These are phyloP conservation scores for Talaromyces albobiverticillius DNA, from an alignment of 2,329 filamentous ascomycete genomes.

Conservation along the genomic window DNA sequence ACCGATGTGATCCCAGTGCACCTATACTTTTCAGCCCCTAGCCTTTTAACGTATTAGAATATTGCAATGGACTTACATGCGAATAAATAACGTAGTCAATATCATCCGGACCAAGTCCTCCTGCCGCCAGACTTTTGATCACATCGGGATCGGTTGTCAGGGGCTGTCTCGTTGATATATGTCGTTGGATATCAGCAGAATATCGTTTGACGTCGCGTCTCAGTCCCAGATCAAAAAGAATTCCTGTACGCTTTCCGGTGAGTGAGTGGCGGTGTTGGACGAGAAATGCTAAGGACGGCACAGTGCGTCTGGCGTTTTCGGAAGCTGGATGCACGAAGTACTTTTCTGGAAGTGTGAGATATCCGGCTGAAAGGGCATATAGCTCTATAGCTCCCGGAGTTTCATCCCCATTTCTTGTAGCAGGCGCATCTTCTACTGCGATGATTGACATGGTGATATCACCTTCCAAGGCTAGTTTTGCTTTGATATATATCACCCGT, in stretches of 20 bases:
- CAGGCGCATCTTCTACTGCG: neutral
- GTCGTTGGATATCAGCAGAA: conserved; percentile 20
- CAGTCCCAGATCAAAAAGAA: conserved; percentile 31
- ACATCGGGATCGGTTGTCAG: conserved; percentile 24
- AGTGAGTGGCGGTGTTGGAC: conserved; percentile 23
- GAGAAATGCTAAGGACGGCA: conserved; percentile 31
- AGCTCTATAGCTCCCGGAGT: conserved; percentile 27
- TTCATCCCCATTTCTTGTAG: neutral
- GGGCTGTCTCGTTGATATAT: conserved; percentile 24
- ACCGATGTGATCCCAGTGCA: conserved; percentile 45
- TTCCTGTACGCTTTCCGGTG: conserved; percentile 19
- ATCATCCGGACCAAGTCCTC: conserved; percentile 33
- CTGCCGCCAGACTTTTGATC: conserved; percentile 31
- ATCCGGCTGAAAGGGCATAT: conserved; percentile 34
- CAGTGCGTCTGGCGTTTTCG: conserved; percentile 20
- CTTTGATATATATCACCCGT: too few species aligned
- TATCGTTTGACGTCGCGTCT: conserved; percentile 24
- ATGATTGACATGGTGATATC: conserved; percentile 21
- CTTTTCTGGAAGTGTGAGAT: conserved; percentile 25
- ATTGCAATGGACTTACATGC: conserved; percentile 30
- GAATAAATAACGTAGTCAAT: conserved; percentile 43
- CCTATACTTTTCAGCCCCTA: conserved; percentile 24
- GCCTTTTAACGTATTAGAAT: neutral
- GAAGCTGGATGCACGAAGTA: conserved; percentile 26
- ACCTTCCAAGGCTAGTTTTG: too few species aligned